A percentile compares a stretch with the other conserved stretches of the same genome.
phyloP scores from a whole-genome alignment of 1,284 basidiomycete species.

The Ustilago hordei region DNA sequence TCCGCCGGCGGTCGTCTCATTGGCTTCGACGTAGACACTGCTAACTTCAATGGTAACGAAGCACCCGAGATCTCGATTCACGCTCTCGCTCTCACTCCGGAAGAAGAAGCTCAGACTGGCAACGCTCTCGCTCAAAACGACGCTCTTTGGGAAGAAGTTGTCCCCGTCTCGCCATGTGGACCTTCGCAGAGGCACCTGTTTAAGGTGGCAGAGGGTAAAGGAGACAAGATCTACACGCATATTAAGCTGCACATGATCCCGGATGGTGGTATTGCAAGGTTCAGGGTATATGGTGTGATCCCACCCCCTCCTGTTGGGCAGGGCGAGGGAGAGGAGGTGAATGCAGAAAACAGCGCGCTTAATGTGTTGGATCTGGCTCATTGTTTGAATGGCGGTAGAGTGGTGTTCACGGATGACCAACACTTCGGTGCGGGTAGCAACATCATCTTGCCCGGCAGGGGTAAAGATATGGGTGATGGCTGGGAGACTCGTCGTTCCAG shows the following conservation, averaged over 20 bases:
- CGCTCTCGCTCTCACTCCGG: conserved; percentile 41
- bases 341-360: conserved; percentile 66
- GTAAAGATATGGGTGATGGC: conserved; percentile 92
- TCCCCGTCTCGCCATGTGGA: conserved; percentile 71
- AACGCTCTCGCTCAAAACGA: conserved; percentile 60
- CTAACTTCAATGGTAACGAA: conserved; percentile 97
- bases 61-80: conserved; percentile 61
- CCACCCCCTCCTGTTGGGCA: conserved; percentile 59
- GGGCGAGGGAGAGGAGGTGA: conserved; percentile 67
- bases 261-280: conserved; percentile 80
- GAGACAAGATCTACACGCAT: conserved; percentile 76
- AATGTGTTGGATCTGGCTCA: conserved; percentile 83
- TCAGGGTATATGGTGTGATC: conserved; percentile 69
- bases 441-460: conserved; percentile 88
- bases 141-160: conserved; percentile 59
- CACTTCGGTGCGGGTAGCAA: conserved; percentile 94
- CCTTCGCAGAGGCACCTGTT: conserved; percentile 89
- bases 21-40: conserved; percentile 95
- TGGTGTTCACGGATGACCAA: conserved; percentile 82
- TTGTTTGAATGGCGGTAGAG: conserved; percentile 87
- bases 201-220: conserved; percentile 71
- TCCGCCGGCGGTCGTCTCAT: conserved; percentile 75
- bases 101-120: conserved; percentile 40
- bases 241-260: conserved; percentile 96
- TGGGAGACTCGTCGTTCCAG: conserved; percentile 97